Percentiles rank a stretch among this genome's conserved stretches.
These are phyloP conservation scores for Calonectria pseudoturangicola DNA, from an alignment of 2,329 filamentous ascomycete species.

Conservation along the genomic window DNA sequence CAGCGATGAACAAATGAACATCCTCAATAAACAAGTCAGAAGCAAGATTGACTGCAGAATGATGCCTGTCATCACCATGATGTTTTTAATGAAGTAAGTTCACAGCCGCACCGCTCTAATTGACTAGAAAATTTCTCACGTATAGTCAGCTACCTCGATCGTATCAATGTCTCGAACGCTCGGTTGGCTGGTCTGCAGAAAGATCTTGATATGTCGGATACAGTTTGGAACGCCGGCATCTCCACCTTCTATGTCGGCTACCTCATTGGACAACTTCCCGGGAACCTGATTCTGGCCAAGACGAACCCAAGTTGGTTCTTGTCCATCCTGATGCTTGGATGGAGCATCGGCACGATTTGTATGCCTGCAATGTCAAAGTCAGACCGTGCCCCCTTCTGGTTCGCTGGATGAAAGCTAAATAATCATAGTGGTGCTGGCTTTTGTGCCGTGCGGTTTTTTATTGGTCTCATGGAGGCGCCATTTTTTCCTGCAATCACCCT, in stretches of 20 bases:
- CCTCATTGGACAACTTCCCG: slow-evolving; percentile 1
- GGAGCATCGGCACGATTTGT: slow-evolving; percentile 4
- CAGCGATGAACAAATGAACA: neutral
- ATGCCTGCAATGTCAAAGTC: slow-evolving; percentile 1
- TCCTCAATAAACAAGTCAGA: neutral
- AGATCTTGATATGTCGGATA: slow-evolving; percentile 2
- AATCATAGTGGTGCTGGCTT: neutral
- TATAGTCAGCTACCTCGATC: neutral
- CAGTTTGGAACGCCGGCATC: neutral
- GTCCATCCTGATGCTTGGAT: neutral
- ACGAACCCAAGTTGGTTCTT: neutral
- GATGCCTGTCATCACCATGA: neutral
- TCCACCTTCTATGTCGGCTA: slow-evolving; percentile 3
- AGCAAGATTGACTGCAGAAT: slow-evolving; percentile 3
- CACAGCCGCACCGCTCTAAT: neutral
- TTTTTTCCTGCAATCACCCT: neutral
- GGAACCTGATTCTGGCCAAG: slow-evolving; percentile 1
- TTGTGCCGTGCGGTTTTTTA: slow-evolving; percentile 1
- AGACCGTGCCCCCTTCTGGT: neutral
- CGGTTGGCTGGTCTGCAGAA: neutral
- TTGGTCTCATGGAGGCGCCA: neutral
- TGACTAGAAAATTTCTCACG: neutral
- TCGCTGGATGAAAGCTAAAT: neutral
- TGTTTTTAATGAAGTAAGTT: slow-evolving; percentile 11
- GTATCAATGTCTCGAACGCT: neutral